Evolutionary conservation across 1,284 basidiomycete genomes (phyloP), one percentile per base, ranked within the genome.

Genomic region (Cutaneotrichosporon dermatis): DNA sequence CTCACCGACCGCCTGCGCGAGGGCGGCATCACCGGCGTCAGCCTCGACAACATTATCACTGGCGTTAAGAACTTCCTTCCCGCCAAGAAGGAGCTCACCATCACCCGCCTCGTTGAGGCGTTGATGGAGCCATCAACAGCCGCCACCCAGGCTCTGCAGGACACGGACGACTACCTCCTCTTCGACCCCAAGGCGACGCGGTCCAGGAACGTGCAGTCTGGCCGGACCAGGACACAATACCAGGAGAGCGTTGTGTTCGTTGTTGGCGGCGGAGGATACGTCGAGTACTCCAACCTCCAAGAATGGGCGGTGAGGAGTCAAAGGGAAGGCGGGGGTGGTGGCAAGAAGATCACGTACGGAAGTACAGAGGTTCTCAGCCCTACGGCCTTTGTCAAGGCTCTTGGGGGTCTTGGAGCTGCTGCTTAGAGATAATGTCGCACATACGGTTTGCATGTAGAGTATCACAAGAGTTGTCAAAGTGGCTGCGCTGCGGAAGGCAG

Each of bases 51-150:
- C 75, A 82, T 99, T 9, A 90, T 99, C 59, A 94, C 93, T 1
- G 95, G 94, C 36, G 96, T 99, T 62, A 97, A 97, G 78, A 98
- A 97, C 80, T 95, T 99, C 82, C 80, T 99, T 11, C 96, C 96
- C 0, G 88, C 90, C 0, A 91, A 92, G 73, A 99, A 99, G 79
- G 86, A 97, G 59, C 83, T 97, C 45, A 88, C 92, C 7, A 86
- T 97, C 50, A 98, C 96, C 0, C 86, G 95, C 6, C 82, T 99
- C 33, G 88, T 92, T 1, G 94, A 97, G 69, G 93, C 95, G 4
- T 82, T 99, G 25, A 98, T 99, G 92, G 96, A 99, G 73, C 94
- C 95, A 0, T 86, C 90, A 0, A 83, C 88, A 1, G 95, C 92
- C 1, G 90, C 91, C 11, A 90, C 92, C 54, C 90, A 94, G 76